Conservation (phyloP, 768 basidiomycete genomes). For the Amanita rubescens region DNA sequence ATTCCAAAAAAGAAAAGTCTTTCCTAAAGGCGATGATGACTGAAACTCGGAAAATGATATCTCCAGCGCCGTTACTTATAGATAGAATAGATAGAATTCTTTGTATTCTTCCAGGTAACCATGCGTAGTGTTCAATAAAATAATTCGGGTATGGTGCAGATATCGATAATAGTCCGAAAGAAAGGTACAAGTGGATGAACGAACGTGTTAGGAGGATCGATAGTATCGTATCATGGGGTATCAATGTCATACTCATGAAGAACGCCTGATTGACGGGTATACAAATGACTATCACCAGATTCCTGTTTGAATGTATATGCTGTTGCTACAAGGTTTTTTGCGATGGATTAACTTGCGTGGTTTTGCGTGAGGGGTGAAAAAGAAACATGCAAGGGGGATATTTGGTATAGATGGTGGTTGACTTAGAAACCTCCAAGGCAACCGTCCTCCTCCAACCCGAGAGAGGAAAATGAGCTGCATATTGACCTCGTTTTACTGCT, state of each 20-base stretch:
- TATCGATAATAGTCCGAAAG: neutral
- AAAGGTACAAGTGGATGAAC: neutral
- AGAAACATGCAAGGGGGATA: neutral
- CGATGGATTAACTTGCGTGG: neutral
- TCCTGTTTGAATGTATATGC: neutral
- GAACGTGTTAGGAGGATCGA: neutral
- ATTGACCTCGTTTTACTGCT: slow-evolving; percentile 13
- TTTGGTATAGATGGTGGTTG: neutral
- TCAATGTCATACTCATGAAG: neutral
- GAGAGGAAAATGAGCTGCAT: slow-evolving; percentile 14
- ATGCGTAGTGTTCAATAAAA: slow-evolving; percentile 2
- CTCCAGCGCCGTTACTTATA: too few relatives aligned
- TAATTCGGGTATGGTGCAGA: neutral
- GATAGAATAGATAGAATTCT: neutral
- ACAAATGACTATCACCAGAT: neutral
- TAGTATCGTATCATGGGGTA: neutral
- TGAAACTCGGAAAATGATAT: too few relatives aligned
- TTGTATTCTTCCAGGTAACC: neutral
- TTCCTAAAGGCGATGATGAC: too few relatives aligned
- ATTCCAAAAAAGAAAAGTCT: too few relatives aligned
- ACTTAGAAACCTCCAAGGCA: slow-evolving; percentile 37
- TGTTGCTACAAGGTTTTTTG: slow-evolving; percentile 2
- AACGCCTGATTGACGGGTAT: neutral
- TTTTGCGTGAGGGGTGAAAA: neutral
- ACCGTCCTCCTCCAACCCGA: slow-evolving; percentile 29